phyloP scores from a whole-genome alignment of 495 filamentous ascomycete genomes.

The Aspergillus bertholletiae region DNA sequence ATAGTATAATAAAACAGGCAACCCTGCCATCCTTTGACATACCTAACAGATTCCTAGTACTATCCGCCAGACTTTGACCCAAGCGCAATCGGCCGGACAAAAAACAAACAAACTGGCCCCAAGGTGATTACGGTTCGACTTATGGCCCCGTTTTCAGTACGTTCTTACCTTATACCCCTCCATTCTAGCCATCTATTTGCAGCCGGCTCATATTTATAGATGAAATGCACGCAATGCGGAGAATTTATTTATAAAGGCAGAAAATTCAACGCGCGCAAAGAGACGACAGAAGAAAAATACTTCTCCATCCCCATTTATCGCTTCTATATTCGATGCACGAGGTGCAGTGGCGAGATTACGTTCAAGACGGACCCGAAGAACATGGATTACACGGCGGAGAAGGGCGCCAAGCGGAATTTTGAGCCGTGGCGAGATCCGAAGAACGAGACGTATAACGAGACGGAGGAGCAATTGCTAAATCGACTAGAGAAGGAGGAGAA shows the following conservation, averaged over 20 bases:
- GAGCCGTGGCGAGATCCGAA: conserved; percentile 75
- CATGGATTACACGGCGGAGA: conserved; percentile 86
- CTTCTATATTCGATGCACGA: conserved; percentile 93
- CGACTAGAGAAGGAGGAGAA: conserved; percentile 72
- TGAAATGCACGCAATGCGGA: conserved; percentile 88
- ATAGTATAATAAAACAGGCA: no score
- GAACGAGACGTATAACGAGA: conserved; percentile 58
- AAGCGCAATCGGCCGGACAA: conserved; percentile 68
- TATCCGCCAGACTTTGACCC: conserved; percentile 99
- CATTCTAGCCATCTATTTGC: no score
- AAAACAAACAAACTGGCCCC: conserved; percentile 62
- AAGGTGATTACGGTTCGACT: conserved; percentile 89
- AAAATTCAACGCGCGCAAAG: conserved; percentile 96
- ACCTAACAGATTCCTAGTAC: no score
- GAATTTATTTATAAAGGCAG: conserved; percentile 97
- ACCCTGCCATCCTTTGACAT: no score
- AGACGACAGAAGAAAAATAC: conserved; percentile 90
- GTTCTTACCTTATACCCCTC: no score
- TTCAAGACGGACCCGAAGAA: conserved; percentile 95
- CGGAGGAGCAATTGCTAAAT: conserved; percentile 84
- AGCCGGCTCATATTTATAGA: no score
- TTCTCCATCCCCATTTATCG: conserved; percentile 83
- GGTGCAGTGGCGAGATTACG: conserved; percentile 85
- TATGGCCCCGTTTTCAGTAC: conserved; percentile 93
- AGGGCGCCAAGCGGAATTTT: conserved; percentile 86